Conservation (phyloP, 1,139 yeast genomes). For the Spencermartinsiella ligniputridi region DNA sequence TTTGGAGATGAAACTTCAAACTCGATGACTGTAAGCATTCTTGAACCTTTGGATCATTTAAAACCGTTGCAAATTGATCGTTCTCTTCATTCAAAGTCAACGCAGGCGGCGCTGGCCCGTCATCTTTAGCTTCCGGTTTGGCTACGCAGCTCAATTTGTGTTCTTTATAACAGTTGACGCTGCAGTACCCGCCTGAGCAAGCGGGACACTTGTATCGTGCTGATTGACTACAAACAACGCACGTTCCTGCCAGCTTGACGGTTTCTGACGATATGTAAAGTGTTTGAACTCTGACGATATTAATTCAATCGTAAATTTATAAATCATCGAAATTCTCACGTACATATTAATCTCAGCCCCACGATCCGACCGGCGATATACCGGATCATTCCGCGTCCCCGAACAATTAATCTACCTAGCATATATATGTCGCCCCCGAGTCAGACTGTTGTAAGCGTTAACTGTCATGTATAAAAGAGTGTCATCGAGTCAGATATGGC, state of each 20-base stretch:
- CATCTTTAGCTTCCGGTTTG: background rate
- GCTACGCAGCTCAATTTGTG: slow-evolving; percentile 6
- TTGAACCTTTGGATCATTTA: slow-evolving; percentile 40
- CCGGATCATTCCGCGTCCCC: too few species aligned
- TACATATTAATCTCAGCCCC: too few species aligned
- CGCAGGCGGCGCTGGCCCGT: slow-evolving; percentile 1
- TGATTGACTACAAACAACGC: slow-evolving; percentile 42
- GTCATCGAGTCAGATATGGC: background rate
- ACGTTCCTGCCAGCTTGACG: slow-evolving; percentile 24
- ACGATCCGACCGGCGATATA: too few species aligned
- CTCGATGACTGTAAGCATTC: slow-evolving; percentile 45
- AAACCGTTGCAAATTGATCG: slow-evolving; percentile 21
- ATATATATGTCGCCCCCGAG: too few species aligned
- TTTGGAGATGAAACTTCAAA: slow-evolving; percentile 50
- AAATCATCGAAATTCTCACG: too few species aligned
- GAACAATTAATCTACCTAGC: too few species aligned
- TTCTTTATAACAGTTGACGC: slow-evolving; percentile 6
- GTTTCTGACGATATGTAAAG: too few species aligned
- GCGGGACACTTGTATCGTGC: slow-evolving; percentile 61
- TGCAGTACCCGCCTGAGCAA: slow-evolving; percentile 40
- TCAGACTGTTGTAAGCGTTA: background rate
- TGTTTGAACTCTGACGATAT: too few species aligned
- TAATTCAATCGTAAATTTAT: too few species aligned
- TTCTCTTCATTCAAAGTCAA: background rate
- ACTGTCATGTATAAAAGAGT: background rate